Evolutionary conservation across 148 eudicot species (phyloP).

Genomic region (Amaranthus cruentus): DNA sequence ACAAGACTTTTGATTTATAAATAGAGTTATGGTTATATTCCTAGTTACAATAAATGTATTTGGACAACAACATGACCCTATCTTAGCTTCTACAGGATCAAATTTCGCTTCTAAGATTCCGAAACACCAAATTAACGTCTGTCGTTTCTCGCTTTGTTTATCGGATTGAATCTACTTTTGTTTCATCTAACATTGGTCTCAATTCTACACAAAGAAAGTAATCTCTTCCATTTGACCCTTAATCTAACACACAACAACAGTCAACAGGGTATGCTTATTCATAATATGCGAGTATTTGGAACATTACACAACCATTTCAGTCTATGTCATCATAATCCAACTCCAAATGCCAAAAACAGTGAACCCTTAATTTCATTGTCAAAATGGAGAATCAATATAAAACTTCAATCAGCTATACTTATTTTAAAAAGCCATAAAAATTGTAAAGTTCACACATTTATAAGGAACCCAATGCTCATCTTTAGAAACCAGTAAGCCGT

Average conservation of each 20-base stretch:
- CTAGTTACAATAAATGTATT: too few species aligned
- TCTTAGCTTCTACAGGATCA: too few species aligned
- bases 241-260: not conserved
- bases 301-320: not conserved
- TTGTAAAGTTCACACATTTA: not conserved
- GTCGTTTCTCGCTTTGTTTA: too few species aligned
- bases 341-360: not conserved
- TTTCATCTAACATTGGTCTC: not conserved
- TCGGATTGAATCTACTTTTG: too few species aligned
- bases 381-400: not conserved
- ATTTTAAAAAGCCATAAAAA: not conserved
- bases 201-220: not conserved
- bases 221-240: not conserved
- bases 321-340: not conserved
- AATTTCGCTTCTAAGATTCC: too few species aligned
- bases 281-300: not conserved
- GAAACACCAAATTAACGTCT: too few species aligned
- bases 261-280: too few species aligned
- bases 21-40: too few species aligned
- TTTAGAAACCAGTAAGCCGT: too few species aligned
- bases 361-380: not conserved
- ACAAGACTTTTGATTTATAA: too few species aligned
- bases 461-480: not conserved
- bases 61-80: too few species aligned
- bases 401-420: not conserved